Evolutionary conservation across 192 early-diverging fungal species (phyloP), one percentile per base, ranked within the genome.

Genomic region (Entophlyctis luteolus): DNA sequence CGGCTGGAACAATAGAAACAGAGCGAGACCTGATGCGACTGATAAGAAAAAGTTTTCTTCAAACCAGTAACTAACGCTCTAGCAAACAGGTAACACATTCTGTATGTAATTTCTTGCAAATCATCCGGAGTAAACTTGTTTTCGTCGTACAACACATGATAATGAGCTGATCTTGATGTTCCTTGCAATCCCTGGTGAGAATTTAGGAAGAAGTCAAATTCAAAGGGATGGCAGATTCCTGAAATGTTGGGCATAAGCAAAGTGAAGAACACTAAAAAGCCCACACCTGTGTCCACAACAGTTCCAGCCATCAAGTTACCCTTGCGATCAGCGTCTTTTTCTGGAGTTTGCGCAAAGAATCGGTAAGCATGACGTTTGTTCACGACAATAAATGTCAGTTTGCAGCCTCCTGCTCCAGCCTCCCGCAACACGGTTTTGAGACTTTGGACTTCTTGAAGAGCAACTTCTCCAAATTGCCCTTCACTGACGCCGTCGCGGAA

Each of bases 181-280:
- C 95, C 94, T 72, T 94, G 92, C 12, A 94, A 76, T 27, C 94
- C 91, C 4, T 86, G 80, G 52, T 98, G 95, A 31, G 90, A 86
- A 67, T 87, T 88, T n/a, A 87, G 72, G 59, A 87, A 91, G 66
- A 98, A 98, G 59, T 98, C 92, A 62, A 88, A 90, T 39, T 92
- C 86, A 27, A 77, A 79, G 0, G 93, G 93, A 74, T 95, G 90
- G 1, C 83, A 84, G 55, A 95, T 77, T 18, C 68, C 68, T 62
- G 36, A 3, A 35, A 35, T 27, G 22, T 14, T 23, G 47, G 8
- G 16, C 20, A 25, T 62, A 31, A 31, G 16, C 6, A 1, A 59
- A 56, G 2, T 29, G 37, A 34, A 10, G 62, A 12, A 72, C 3
- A 29, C 48, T 35, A 12, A 67, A 29, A 14, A 72, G 2, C 25